Percentiles rank a stretch among this genome's conserved stretches.
Conservation (phyloP, 345 rosid species). For the Adansonia digitata region DNA sequence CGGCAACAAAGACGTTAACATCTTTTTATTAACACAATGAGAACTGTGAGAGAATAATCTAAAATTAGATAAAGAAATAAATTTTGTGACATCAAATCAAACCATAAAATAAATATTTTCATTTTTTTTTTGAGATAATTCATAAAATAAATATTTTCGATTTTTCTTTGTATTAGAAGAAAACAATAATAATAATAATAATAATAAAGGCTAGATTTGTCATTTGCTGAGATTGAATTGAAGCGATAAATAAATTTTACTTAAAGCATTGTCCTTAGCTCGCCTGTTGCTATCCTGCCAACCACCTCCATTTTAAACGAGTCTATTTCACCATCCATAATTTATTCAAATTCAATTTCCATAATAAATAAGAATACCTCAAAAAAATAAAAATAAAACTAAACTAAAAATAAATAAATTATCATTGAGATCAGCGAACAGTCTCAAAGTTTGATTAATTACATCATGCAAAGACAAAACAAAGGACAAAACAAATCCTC, state of each 20-base stretch:
- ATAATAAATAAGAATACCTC: background rate
- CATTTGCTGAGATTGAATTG: background rate
- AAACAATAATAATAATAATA: background rate
- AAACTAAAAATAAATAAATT: background rate
- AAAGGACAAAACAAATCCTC: background rate
- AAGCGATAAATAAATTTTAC: background rate
- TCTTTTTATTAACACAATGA: background rate
- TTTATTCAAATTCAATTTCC: background rate
- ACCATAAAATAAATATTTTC: background rate
- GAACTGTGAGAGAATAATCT: too few species aligned
- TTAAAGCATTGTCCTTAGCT: background rate
- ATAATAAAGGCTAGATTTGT: background rate
- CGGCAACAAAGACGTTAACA: background rate
- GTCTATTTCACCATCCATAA: background rate
- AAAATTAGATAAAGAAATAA: background rate
- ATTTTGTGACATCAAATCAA: background rate
- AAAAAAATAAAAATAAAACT: background rate
- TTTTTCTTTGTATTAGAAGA: background rate
- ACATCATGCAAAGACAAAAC: background rate
- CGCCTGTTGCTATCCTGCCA: conserved; percentile 5
- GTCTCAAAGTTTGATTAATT: background rate
- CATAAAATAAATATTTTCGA: background rate
- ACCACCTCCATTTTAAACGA: conserved; percentile 3
- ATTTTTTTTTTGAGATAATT: too few species aligned
- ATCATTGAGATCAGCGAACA: background rate